Evolutionary conservation across 1,139 yeast genomes (phyloP), one percentile per base, ranked within the genome.

Genomic region (Zygosaccharomyces pseudobailii): DNA sequence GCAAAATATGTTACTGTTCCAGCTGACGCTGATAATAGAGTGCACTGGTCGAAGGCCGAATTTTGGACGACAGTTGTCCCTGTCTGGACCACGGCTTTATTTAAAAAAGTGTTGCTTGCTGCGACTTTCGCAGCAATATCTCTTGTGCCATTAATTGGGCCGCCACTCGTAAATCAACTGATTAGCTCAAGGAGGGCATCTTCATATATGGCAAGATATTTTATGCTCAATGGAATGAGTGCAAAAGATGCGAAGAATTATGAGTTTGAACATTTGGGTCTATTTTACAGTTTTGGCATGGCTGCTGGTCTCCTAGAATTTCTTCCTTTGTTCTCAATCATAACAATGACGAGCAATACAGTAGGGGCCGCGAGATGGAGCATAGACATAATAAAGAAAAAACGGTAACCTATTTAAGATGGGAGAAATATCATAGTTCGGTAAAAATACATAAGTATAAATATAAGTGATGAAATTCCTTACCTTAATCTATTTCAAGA

Each of bases 331-430:
- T 40, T 62, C 17, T 60, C 69, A 13, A 54, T 61, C 9, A 41
- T 63, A 7, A 58, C 67, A 23, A 57, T 62, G 34, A 54, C 56
- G 9, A 59, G 66, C 37, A 62, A 62, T 44, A 55, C 62, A 3
- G 62, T 63, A n/a, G 67, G 61, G 6, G 62, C 63, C 6, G 67
- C 66, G 3, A 38, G 53, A 36, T 60, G 62, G 64, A 54, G 58
- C 41, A 36, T 51, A 25, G 43, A 50, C 23, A 38, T 53, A 47
- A 51, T 49, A 35, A 43, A 48, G 32, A 42, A 38, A 42, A 38
- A 38, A 28, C 9, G 44, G 22, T 30, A n/a, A n/a, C 13, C 13
- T 4, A 3, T 20, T 36, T 27, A 25, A 22, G 36, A 24, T 21
- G 17, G 17, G 17, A 13, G 17, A 13, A 13, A 13, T 13, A 13